Percentiles rank a stretch among this genome's conserved stretches.
Conservation (phyloP, 1,284 basidiomycete genomes). For the Lignosus rhinocerotis region DNA sequence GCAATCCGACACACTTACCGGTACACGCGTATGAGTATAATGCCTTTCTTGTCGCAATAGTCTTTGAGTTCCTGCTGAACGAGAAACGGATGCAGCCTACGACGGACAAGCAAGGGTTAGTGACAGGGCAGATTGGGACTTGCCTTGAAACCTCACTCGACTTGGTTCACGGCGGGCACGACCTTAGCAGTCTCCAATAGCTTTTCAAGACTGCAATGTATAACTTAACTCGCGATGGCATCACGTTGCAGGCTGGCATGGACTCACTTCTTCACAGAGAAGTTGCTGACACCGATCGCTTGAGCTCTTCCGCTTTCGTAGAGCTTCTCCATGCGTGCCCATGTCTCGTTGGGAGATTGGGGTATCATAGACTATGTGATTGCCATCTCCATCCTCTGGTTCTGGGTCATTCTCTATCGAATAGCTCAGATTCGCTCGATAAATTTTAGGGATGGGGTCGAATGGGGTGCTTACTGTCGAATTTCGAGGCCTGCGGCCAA, state of each 20-base stretch:
- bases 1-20: conserved; percentile 36
- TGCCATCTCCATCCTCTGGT: conserved; percentile 24
- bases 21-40: conserved; percentile 66
- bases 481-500: conserved; percentile 34
- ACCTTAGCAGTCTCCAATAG: conserved; percentile 44
- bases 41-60: conserved; percentile 59
- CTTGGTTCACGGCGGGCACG: conserved; percentile 65
- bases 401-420: conserved; percentile 24
- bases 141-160: conserved; percentile 44
- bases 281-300: conserved; percentile 71
- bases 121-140: conserved; percentile 21
- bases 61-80: conserved; percentile 57
- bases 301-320: conserved; percentile 48
- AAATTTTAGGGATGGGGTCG: too few relatives aligned
- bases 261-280: conserved; percentile 52
- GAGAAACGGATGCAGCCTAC: conserved; percentile 51
- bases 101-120: neutral
- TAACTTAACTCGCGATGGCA: neutral
- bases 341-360: conserved; percentile 52
- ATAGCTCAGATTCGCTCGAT: neutral
- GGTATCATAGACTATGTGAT: conserved; percentile 38
- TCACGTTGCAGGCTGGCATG: neutral
- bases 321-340: conserved; percentile 60
- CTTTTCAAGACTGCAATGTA: conserved; percentile 38
- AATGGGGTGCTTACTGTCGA: conserved; percentile 17